A percentile compares a stretch with the other conserved stretches of the same genome.
Evolutionary conservation across 768 basidiomycete genomes (phyloP).

Genomic region (Phylloporus sp.): DNA sequence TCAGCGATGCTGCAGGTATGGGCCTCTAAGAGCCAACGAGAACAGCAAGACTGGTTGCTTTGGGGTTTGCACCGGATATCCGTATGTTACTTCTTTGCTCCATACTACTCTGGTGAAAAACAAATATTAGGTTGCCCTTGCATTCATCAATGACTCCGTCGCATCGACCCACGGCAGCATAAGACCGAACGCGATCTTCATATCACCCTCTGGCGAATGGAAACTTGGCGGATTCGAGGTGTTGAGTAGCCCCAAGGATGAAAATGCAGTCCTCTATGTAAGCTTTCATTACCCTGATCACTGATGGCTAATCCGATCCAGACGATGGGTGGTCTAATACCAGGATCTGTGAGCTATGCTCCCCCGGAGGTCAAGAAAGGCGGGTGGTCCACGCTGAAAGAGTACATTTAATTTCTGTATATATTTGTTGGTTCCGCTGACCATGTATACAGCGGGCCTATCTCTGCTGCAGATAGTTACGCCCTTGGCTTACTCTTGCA

Average conservation of each 20-base stretch:
- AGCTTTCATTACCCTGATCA: conserved; percentile 26
- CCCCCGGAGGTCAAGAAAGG: conserved; percentile 86
- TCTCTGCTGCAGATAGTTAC: conserved; percentile 79
- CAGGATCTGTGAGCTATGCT: conserved; percentile 56
- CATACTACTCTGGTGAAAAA: background rate
- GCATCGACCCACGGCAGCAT: conserved; percentile 82
- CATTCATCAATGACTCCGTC: conserved; percentile 85
- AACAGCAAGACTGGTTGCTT: conserved; percentile 81
- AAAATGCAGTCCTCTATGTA: conserved; percentile 76
- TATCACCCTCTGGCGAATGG: conserved; percentile 95
- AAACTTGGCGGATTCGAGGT: conserved; percentile 93
- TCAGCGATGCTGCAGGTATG: conserved; percentile 57
- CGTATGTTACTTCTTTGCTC: conserved; percentile 38
- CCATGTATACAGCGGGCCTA: conserved; percentile 36
- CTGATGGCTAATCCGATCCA: conserved; percentile 29
- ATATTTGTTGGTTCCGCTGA: background rate
- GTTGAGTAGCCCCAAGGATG: conserved; percentile 78
- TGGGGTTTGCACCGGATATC: conserved; percentile 93
- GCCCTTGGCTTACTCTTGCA: conserved; percentile 84
- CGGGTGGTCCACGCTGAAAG: conserved; percentile 81
- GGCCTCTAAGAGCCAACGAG: conserved; percentile 56
- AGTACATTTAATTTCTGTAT: conserved; percentile 44
- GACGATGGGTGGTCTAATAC: conserved; percentile 65
- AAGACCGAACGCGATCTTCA: conserved; percentile 72
- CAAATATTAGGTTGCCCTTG: conserved; percentile 66